Evolutionary conservation across 345 rosid species (phyloP).

Genomic region (Lepidium aucheri): DNA sequence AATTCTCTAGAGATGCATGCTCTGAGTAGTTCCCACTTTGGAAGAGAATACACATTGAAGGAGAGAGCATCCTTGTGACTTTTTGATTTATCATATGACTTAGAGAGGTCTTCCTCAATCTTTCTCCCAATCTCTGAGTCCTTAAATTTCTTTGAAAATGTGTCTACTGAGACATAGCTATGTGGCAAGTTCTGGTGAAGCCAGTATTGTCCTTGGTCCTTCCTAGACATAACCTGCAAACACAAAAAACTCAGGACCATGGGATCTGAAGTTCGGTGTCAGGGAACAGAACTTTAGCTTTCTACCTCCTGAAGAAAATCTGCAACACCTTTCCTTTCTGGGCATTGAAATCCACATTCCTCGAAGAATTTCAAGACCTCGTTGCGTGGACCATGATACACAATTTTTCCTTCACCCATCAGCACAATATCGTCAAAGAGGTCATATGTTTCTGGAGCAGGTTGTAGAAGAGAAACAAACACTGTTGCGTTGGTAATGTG

Average conservation of each 20-base stretch:
- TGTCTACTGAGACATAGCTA: conserved; percentile 42
- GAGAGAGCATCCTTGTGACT: conserved; percentile 63
- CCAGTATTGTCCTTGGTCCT: conserved; percentile 91
- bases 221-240: conserved; percentile 50
- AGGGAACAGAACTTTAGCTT: neutral
- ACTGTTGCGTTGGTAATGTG: conserved; percentile 55
- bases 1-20: conserved; percentile 70
- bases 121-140: conserved; percentile 54
- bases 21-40: conserved; percentile 50
- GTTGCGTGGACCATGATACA: conserved; percentile 72
- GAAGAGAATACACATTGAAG: conserved; percentile 52
- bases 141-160: conserved; percentile 57
- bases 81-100: conserved; percentile 63
- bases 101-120: conserved; percentile 54
- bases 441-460: conserved; percentile 72
- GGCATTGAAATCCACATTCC: conserved; percentile 61
- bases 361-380: conserved; percentile 51
- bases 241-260: neutral
- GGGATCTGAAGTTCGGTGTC: neutral
- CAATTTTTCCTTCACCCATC: conserved; percentile 59
- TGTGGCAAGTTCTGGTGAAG: conserved; percentile 42
- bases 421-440: conserved; percentile 71
- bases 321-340: conserved; percentile 72
- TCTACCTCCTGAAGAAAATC: conserved; percentile 79
- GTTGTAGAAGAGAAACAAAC: conserved; percentile 69